phyloP scores from a whole-genome alignment of 306 rosid genomes.

The Lathyrus oleraceus region DNA sequence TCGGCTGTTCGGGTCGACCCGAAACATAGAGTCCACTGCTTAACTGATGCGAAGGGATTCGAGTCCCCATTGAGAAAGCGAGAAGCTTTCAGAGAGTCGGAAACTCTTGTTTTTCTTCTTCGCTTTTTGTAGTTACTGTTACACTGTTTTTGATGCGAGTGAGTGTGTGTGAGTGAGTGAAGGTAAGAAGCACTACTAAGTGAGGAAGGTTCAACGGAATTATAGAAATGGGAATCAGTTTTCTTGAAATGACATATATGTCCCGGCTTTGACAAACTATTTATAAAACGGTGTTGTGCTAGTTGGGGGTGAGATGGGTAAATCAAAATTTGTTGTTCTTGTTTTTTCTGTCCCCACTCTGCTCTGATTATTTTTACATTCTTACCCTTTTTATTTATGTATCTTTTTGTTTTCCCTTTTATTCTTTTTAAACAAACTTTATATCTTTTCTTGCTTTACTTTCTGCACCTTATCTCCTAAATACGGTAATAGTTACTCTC shows the following conservation, averaged over 20 bases:
- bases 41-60: slow-evolving; percentile 89
- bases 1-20: slow-evolving; percentile 81
- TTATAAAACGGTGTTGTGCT: neutral
- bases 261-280: neutral
- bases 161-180: neutral
- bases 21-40: slow-evolving; percentile 89
- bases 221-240: neutral
- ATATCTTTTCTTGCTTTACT: neutral
- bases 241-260: neutral
- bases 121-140: neutral
- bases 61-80: slow-evolving; percentile 60
- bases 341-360: neutral
- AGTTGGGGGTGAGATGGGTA: neutral
- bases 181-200: neutral
- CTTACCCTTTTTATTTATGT: neutral
- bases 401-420: neutral
- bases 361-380: neutral
- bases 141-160: too few species aligned
- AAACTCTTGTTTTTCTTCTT: neutral
- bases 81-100: slow-evolving; percentile 20
- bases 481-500: neutral
- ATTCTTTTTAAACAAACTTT: neutral
- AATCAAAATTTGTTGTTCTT: neutral
- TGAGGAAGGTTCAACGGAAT: neutral
- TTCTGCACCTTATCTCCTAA: neutral